These are phyloP conservation scores for Kazachstania martiniae DNA, from an alignment of 805 yeast species.

Conservation along the genomic window DNA sequence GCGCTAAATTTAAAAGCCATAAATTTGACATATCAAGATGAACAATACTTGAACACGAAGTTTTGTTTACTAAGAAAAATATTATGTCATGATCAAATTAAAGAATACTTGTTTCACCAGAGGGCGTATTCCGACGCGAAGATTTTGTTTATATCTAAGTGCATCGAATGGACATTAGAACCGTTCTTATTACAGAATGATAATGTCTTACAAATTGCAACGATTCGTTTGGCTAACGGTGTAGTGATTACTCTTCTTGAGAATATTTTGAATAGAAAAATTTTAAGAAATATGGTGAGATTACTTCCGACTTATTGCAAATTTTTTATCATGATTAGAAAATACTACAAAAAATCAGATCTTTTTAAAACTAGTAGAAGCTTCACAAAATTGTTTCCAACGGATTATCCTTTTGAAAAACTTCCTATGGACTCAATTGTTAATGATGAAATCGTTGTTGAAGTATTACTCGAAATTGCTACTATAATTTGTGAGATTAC, in stretches of 20 bases:
- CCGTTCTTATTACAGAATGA: constrained; percentile 38
- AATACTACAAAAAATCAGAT: constrained; percentile 31
- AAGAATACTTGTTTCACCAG: constrained; percentile 7
- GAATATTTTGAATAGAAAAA: constrained; percentile 30
- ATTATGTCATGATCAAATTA: constrained; percentile 31
- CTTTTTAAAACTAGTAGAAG: constrained; percentile 49
- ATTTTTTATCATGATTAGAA: constrained; percentile 42
- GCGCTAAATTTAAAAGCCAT: constrained; percentile 3
- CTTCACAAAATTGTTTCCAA: constrained; percentile 62
- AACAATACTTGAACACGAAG: constrained; percentile 49
- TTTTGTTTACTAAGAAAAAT: constrained; percentile 48
- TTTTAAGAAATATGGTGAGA: constrained; percentile 40
- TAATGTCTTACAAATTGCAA: constrained; percentile 40
- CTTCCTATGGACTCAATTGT: constrained; percentile 64
- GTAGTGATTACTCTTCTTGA: constrained; percentile 41
- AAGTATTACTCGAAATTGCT: constrained; percentile 58
- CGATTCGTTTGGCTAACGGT: constrained; percentile 50
- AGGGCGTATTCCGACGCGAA: constrained; percentile 12
- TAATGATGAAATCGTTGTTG: constrained; percentile 58
- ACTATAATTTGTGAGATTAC: constrained; percentile 48
- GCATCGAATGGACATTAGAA: constrained; percentile 49
- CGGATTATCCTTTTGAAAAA: constrained; percentile 50
- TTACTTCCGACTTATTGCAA: constrained; percentile 44
- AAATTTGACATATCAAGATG: constrained; percentile 20
- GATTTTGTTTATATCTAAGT: constrained; percentile 31